Evolutionary conservation across 495 filamentous ascomycete genomes (phyloP).

Genomic region (Emericellopsis terricola): DNA sequence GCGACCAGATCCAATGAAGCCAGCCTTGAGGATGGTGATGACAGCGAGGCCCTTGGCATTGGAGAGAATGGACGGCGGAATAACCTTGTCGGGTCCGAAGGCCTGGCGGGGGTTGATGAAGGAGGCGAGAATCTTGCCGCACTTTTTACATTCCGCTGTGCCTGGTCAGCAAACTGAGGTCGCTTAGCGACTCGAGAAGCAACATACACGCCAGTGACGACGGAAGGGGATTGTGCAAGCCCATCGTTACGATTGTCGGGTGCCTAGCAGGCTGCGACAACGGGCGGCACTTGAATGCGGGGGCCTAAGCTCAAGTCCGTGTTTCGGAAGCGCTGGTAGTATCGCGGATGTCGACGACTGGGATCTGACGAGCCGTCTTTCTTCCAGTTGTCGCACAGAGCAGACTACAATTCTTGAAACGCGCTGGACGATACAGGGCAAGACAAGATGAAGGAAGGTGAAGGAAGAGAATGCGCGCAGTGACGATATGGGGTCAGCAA

Average conservation of each 20-base stretch:
- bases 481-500: too few species aligned
- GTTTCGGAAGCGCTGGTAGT: too few species aligned
- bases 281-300: too few species aligned
- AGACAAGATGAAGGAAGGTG: too few species aligned
- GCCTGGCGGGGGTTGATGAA: conserved; percentile 90
- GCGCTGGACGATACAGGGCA: too few species aligned
- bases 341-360: too few species aligned
- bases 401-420: too few species aligned
- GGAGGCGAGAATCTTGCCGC: conserved; percentile 79
- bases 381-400: too few species aligned
- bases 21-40: conserved; percentile 87
- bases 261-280: background rate
- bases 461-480: too few species aligned
- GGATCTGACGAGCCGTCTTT: too few species aligned
- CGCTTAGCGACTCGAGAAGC: conserved; percentile 1
- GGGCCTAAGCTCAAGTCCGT: too few species aligned
- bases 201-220: conserved; percentile 39
- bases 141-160: conserved; percentile 74
- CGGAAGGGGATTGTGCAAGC: conserved; percentile 39
- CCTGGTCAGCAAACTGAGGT: conserved; percentile 1
- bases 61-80: conserved; percentile 77
- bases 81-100: conserved; percentile 94
- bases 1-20: conserved; percentile 81
- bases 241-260: conserved; percentile 18
- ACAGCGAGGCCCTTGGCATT: conserved; percentile 94